Evolutionary conservation across 2,329 filamentous ascomycete genomes (phyloP).

Genomic region (Leptographium wingfieldii): DNA sequence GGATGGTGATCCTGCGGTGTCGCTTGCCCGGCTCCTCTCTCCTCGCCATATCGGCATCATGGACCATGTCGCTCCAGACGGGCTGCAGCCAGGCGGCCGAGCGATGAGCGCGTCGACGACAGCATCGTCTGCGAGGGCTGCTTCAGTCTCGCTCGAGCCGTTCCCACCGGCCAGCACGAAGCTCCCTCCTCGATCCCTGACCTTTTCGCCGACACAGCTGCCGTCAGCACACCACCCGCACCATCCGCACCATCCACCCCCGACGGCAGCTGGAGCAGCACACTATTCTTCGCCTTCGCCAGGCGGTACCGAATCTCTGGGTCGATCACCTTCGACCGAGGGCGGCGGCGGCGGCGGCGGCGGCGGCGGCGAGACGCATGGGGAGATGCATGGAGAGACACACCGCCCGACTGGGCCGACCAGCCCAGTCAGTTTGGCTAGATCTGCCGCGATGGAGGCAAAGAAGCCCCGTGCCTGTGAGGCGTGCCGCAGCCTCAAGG

Average conservation of each 20-base stretch:
- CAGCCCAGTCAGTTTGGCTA: background rate
- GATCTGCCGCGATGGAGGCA: conserved; percentile 26
- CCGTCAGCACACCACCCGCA: background rate
- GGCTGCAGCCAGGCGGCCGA: background rate
- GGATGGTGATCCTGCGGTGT: background rate
- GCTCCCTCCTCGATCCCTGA: background rate
- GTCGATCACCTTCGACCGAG: conserved; percentile 5
- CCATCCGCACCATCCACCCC: background rate
- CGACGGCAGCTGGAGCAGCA: background rate
- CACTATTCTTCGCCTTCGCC: background rate
- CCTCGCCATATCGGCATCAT: background rate
- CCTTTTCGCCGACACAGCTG: background rate
- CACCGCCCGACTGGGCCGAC: background rate
- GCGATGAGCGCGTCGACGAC: background rate
- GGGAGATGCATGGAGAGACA: background rate
- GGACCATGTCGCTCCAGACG: background rate
- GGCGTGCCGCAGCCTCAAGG: conserved; percentile 63
- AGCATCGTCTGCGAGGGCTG: background rate
- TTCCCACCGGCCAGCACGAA: background rate
- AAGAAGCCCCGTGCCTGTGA: conserved; percentile 64
- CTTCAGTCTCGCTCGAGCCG: background rate
- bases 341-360: background rate
- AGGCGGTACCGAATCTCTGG: conserved; percentile 4
- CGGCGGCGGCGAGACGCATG: background rate
- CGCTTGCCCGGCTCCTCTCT: background rate